Percentiles rank a stretch among this genome's conserved stretches.
Evolutionary conservation across 768 basidiomycete genomes (phyloP).

Genomic region (Boletus insuetus): DNA sequence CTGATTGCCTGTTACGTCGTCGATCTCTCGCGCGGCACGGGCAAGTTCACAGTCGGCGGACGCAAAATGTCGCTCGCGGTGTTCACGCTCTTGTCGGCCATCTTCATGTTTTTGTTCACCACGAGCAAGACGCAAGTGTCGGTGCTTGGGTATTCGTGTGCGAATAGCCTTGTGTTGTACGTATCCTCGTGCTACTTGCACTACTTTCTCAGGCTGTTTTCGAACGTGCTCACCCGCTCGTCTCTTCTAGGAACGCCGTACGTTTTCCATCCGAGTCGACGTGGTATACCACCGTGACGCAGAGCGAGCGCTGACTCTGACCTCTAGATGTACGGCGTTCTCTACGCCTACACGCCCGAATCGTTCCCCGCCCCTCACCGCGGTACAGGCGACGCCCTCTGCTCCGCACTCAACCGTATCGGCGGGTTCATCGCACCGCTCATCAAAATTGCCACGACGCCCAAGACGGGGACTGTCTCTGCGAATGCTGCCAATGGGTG

Average conservation of each 20-base stretch:
- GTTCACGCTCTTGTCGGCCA: slow-evolving; percentile 42
- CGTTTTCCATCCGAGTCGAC: neutral
- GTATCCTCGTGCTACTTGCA: slow-evolving; percentile 7
- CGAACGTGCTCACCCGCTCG: neutral
- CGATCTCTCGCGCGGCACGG: slow-evolving; percentile 38
- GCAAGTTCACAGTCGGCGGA: slow-evolving; percentile 39
- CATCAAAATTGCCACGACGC: slow-evolving; percentile 46
- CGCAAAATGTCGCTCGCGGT: slow-evolving; percentile 46
- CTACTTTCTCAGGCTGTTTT: no score
- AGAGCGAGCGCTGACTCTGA: neutral
- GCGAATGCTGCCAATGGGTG: slow-evolving; percentile 37
- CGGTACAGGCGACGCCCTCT: slow-evolving; percentile 53
- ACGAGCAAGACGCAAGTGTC: slow-evolving; percentile 39
- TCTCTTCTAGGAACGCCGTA: slow-evolving; percentile 34
- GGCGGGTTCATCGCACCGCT: slow-evolving; percentile 47
- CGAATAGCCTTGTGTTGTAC: slow-evolving; percentile 40
- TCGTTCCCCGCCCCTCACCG: slow-evolving; percentile 57
- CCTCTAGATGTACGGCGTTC: slow-evolving; percentile 46
- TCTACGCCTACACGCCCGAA: slow-evolving; percentile 59
- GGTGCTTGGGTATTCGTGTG: slow-evolving; percentile 47
- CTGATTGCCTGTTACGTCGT: slow-evolving; percentile 45
- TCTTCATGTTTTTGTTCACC: slow-evolving; percentile 49
- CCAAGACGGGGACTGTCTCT: slow-evolving; percentile 27
- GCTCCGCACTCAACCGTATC: slow-evolving; percentile 46
- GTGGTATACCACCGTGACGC: neutral